Evolutionary conservation across 176 grass and related monocot genomes (phyloP).

Genomic region (Carex littledalei): DNA sequence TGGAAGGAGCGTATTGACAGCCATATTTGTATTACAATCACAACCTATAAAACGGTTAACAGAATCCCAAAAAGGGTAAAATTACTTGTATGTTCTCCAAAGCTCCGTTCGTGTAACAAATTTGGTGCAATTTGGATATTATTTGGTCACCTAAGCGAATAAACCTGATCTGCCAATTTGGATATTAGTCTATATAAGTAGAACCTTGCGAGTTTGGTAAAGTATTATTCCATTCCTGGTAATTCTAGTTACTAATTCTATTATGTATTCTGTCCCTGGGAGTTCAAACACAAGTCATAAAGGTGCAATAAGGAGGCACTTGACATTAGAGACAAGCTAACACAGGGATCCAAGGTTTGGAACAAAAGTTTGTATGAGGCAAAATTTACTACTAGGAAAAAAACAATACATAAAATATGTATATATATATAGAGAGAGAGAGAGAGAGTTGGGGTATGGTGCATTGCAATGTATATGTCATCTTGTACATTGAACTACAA

Average conservation of each 20-base stretch:
- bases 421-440: too few relatives aligned
- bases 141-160: not conserved
- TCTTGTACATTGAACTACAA: too few relatives aligned
- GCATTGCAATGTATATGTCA: too few relatives aligned
- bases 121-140: not conserved
- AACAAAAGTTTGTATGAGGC: not conserved
- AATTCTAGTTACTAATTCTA: not conserved
- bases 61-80: not conserved
- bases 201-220: not conserved
- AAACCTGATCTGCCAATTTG: not conserved
- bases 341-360: not conserved
- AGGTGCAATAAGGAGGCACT: not conserved
- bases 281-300: not conserved
- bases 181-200: not conserved
- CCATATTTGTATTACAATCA: not conserved
- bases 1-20: not conserved
- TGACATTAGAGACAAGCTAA: not conserved
- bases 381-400: not conserved
- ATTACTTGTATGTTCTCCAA: not conserved
- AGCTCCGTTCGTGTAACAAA: not conserved
- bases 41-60: not conserved
- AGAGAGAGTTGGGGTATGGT: too few relatives aligned
- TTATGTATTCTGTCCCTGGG: not conserved
- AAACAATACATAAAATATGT: too few relatives aligned
- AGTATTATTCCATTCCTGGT: not conserved